Conservation (phyloP, 176 grass and related monocot species). For the Musa acuminata region DNA sequence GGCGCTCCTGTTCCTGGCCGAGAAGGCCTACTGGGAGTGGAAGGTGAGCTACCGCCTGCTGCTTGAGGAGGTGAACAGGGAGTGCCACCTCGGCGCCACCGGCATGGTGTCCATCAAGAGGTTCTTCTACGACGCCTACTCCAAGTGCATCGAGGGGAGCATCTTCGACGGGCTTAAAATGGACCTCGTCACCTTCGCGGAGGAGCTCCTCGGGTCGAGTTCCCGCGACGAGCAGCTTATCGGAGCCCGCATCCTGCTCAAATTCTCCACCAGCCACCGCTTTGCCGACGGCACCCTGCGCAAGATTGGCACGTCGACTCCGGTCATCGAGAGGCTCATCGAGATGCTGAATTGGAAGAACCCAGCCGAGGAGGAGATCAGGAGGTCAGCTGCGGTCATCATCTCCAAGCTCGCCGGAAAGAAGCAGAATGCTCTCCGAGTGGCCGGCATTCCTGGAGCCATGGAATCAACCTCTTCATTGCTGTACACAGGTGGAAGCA, state of each 20-base stretch:
- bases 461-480: constrained; percentile 34
- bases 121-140: constrained; percentile 44
- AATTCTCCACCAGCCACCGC: constrained; percentile 20
- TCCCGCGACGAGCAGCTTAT: constrained; percentile 35
- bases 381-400: constrained; percentile 22
- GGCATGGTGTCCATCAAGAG: constrained; percentile 14
- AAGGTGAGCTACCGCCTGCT: constrained; percentile 50
- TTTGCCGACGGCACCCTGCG: constrained; percentile 23
- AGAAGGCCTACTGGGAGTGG: constrained; percentile 81
- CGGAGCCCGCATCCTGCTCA: constrained; percentile 31
- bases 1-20: constrained; percentile 48
- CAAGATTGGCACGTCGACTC: constrained; percentile 26
- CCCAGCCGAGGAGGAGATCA: constrained; percentile 12
- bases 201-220: constrained; percentile 25
- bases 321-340: constrained; percentile 27
- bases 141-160: constrained; percentile 26
- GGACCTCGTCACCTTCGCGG: constrained; percentile 42
- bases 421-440: constrained; percentile 25
- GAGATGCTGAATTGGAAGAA: constrained; percentile 50
- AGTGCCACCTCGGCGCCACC: constrained; percentile 30
- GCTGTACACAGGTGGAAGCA: constrained; percentile 15
- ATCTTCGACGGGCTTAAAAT: constrained; percentile 35
- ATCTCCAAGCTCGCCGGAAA: constrained; percentile 27
- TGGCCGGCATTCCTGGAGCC: constrained; percentile 33
- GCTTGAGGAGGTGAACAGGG: constrained; percentile 50